phyloP scores from a whole-genome alignment of 2,329 filamentous ascomycete species.

The Cryphonectria japonica region DNA sequence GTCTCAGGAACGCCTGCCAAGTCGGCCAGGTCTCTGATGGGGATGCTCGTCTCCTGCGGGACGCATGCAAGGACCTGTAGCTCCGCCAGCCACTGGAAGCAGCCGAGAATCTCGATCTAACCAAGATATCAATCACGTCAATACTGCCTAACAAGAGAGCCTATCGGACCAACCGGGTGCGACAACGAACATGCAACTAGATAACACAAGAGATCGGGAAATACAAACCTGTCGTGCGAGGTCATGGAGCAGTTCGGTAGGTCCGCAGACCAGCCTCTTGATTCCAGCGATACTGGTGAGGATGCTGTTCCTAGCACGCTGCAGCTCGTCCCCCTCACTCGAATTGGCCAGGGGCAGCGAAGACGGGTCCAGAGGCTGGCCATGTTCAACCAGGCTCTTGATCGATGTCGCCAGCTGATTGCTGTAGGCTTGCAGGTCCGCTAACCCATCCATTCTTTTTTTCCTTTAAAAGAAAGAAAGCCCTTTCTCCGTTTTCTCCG shows the following conservation, averaged over 20 bases:
- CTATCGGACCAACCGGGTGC: background rate
- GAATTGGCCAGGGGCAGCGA: background rate
- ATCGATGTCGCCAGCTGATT: constrained; percentile 8
- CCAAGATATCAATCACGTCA: background rate
- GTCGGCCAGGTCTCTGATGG: constrained; percentile 46
- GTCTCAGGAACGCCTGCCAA: constrained; percentile 43
- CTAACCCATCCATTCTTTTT: constrained; percentile 1
- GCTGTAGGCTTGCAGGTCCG: background rate
- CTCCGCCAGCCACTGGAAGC: constrained; percentile 48
- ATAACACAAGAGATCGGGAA: background rate
- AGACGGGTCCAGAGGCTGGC: background rate
- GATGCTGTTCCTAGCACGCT: constrained; percentile 5
- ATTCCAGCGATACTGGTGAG: constrained; percentile 2
- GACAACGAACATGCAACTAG: background rate
- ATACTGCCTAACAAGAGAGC: background rate
- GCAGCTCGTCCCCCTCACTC: background rate
- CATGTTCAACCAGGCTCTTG: background rate
- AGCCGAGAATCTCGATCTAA: constrained; percentile 33
- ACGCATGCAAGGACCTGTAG: constrained; percentile 50
- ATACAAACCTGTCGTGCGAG: constrained; percentile 12
- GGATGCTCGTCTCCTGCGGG: constrained; percentile 42
- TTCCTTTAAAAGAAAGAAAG: no score
- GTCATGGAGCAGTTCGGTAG: background rate
- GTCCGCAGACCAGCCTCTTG: constrained; percentile 1
- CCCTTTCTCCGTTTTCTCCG: no score